Evolutionary conservation across 805 yeast species (phyloP).

Genomic region (Hanseniaspora taiwanica): DNA sequence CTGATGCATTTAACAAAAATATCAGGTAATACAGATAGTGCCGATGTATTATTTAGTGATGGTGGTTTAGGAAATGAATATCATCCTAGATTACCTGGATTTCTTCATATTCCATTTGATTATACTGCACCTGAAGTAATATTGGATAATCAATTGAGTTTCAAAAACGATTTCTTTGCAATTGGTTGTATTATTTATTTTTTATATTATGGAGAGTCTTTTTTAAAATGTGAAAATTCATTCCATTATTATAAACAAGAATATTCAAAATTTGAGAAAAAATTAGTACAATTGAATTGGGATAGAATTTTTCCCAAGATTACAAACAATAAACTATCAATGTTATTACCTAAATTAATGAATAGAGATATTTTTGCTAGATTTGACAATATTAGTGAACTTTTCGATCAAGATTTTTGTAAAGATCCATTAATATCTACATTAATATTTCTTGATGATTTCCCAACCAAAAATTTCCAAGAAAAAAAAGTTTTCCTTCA

Average conservation of each 20-base stretch:
- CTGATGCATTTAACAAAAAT: slow-evolving; percentile 37
- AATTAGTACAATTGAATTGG: slow-evolving; percentile 27
- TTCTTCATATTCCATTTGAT: slow-evolving; percentile 56
- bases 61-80: slow-evolving; percentile 58
- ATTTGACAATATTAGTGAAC: slow-evolving; percentile 37
- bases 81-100: slow-evolving; percentile 63
- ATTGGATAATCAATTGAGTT: slow-evolving; percentile 46
- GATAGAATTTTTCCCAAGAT: slow-evolving; percentile 38
- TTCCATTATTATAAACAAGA: slow-evolving; percentile 49
- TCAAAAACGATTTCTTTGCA: slow-evolving; percentile 72
- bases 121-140: slow-evolving; percentile 80
- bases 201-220: slow-evolving; percentile 42
- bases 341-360: slow-evolving; percentile 40
- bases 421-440: slow-evolving; percentile 53
- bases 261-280: slow-evolving; percentile 33
- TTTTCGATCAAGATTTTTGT: slow-evolving; percentile 49
- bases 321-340: slow-evolving; percentile 39
- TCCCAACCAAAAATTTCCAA: slow-evolving; percentile 53
- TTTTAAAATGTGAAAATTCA: slow-evolving; percentile 40
- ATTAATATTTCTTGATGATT: slow-evolving; percentile 69
- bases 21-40: slow-evolving; percentile 38
- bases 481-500: slow-evolving; percentile 60
- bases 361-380: slow-evolving; percentile 40
- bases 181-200: slow-evolving; percentile 65
- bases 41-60: slow-evolving; percentile 32